Evolutionary conservation across 148 eudicot species (phyloP), one percentile per base, ranked within the genome.

Genomic region (Chenopodium suecicum): DNA sequence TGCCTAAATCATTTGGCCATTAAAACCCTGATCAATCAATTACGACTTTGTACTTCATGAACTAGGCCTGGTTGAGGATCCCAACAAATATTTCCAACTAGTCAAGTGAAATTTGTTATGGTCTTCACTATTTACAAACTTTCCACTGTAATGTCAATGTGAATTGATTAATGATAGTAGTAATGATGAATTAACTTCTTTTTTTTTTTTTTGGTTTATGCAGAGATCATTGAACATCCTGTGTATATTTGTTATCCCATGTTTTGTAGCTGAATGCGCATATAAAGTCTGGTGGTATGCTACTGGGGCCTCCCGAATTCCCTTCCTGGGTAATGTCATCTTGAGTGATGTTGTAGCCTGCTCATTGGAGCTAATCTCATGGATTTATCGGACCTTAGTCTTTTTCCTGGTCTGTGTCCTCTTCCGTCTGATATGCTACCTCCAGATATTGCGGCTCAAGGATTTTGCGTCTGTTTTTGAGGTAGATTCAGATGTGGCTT

Each of bases 241-340:
- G 64, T 91, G 88, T 76, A 54, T 82, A 73, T 93, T 96, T 80
- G 92, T 94, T 5, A 48, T 94, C 37, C 99, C 99, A 11, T 94
- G 97, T 79, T 95, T 95, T 60, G 73, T 85, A 32, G 92, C 87
- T 1, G 95, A 95, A 81, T 79, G 89, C 65, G 88, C 90, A 19
- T 92, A 95, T 88, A 95, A 94, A 82, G 87, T 95, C 72, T 95
- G 99, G 99, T 95, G 99, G 99, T 94, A 91, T 72, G 84, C 84
- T 70, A 91, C 99, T 0, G 99, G 98, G 19, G 94, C 85, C 65
- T 87, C 89, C 8, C 91, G 84, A 5, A 90, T 95, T 32, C 98
- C 99, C 77, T 95, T 90, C 86, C 82, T 95, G 83, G 98, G 91
- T 20, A 93, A 92, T 74, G 89, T 75, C 41, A 68, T 86, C 29